Base-by-base conservation (phyloP, 2,329 filamentous ascomycete genomes). In the Cordyceps tenuipes region DNA sequence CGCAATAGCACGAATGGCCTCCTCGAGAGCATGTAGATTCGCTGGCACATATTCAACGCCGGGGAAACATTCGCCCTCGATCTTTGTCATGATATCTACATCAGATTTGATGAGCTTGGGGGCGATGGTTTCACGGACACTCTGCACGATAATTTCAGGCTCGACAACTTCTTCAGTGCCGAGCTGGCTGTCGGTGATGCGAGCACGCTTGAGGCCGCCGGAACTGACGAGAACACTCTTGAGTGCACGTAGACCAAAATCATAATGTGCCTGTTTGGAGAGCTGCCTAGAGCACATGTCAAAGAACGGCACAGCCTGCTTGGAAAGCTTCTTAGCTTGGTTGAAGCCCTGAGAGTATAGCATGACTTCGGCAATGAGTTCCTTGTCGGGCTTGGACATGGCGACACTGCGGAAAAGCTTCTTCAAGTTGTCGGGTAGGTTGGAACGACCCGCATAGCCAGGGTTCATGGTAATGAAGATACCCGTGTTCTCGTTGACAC, bases 391-490 rank as follows among this genome's bases (percentile, higher is more conserved):
- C 76, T 97, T 99, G 12, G 94, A 99, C 94, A 99, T 99, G 63
- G 94, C 94, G 56, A 99, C 92, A 69, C 94, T 99, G 71, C 95
- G 88, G 85, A 99, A 99, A 46, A 99, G 80, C 76, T 99, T 99
- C 85, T 99, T 99, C 77, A 99, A 76, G 73, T 99, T 99, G 76
- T 99, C 94, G 2, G 94, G 94, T 69, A 99, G 77, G 75, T 99
- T 99, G 54, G 94, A 99, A 75, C 94, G 90, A 61, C 94, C 94
- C 57, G 94, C 94, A 75, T 99, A 99, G 57, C 94, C 94, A 72
- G 94, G 94, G 73, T 99, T 99, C 95, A 99, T 99, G 44, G 94
- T 99, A 72, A 99, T 99, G 79, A 99, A 99, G 71, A 99, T 94
- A 67, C 94, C 94, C 55, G 95, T 97, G 71, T 97, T 96, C 63